Evolutionary conservation across 1,284 basidiomycete genomes (phyloP).

Genomic region (Ceratobasidium sp.): DNA sequence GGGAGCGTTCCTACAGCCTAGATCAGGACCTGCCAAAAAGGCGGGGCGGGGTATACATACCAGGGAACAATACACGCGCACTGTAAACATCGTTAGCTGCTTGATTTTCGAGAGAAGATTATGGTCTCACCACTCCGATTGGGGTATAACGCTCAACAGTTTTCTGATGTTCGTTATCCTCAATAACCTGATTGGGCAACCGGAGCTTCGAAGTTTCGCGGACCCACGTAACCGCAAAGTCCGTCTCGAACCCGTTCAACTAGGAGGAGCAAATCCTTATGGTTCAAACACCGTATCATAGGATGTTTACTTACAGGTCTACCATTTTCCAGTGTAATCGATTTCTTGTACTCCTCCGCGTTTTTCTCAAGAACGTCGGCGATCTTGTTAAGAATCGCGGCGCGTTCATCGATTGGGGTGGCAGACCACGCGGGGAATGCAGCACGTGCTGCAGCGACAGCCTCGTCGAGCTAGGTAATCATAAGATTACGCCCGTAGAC

Average conservation of each 20-base stretch:
- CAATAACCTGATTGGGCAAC: conserved; percentile 17
- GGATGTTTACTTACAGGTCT: conserved; percentile 12
- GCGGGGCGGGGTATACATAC: neutral
- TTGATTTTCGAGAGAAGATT: neutral
- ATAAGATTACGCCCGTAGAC: neutral
- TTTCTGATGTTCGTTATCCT: conserved; percentile 27
- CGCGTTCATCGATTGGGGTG: conserved; percentile 29
- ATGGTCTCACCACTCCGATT: conserved; percentile 32
- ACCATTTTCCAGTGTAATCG: conserved; percentile 22
- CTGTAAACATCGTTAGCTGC: neutral
- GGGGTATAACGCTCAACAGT: conserved; percentile 31
- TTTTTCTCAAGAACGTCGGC: conserved; percentile 23
- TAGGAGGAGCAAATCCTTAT: neutral
- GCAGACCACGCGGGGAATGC: conserved; percentile 34
- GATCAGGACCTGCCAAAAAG: neutral
- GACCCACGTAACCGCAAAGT: conserved; percentile 8
- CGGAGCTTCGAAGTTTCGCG: conserved; percentile 40
- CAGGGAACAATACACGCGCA: conserved; percentile 39
- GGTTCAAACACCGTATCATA: neutral
- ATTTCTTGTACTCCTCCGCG: conserved; percentile 14
- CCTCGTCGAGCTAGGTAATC: conserved; percentile 32
- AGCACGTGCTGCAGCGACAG: conserved; percentile 32
- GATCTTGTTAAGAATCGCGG: conserved; percentile 12
- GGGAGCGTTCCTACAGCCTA: conserved; percentile 30
- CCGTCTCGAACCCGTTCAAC: neutral